A percentile compares a stretch with the other conserved stretches of the same genome.
These are phyloP conservation scores for Boletus sp. DNA, from an alignment of 768 basidiomycete species.

Conservation along the genomic window DNA sequence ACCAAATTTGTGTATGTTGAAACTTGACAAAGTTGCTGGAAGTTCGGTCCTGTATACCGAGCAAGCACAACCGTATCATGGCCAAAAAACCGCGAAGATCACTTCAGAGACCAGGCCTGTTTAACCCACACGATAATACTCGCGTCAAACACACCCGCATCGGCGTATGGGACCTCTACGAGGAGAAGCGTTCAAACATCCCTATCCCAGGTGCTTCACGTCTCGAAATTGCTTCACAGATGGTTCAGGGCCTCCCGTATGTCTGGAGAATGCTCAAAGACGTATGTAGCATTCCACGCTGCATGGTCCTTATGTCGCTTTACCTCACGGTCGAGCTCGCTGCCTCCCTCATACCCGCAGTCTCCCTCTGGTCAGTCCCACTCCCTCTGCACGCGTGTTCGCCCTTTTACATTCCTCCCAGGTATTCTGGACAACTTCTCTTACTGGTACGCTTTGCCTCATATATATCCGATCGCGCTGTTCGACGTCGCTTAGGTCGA, in stretches of 20 bases:
- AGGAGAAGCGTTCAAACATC: slow-evolving; percentile 47
- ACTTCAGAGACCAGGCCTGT: slow-evolving; percentile 20
- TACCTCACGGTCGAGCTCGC: slow-evolving; percentile 47
- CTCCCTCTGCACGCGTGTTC: background rate
- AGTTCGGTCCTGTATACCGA: no score
- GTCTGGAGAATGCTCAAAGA: slow-evolving; percentile 68
- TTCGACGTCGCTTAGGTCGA: slow-evolving; percentile 47
- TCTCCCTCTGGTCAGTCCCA: slow-evolving; percentile 53
- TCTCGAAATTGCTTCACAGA: slow-evolving; percentile 46
- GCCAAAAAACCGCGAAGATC: slow-evolving; percentile 2
- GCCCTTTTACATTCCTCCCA: slow-evolving; percentile 18
- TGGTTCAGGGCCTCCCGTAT: slow-evolving; percentile 53
- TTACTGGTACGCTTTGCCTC: slow-evolving; percentile 45
- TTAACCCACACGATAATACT: slow-evolving; percentile 38
- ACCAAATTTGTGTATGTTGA: no score
- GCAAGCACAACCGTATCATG: no score
- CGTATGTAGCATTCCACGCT: slow-evolving; percentile 50
- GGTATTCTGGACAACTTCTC: slow-evolving; percentile 69
- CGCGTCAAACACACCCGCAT: slow-evolving; percentile 57
- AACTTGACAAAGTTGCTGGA: no score
- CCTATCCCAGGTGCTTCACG: slow-evolving; percentile 43
- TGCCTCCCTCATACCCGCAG: slow-evolving; percentile 56
- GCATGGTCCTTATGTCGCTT: slow-evolving; percentile 46
- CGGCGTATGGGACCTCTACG: slow-evolving; percentile 79
- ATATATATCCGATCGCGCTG: slow-evolving; percentile 2